Percentiles rank a stretch among this genome's conserved stretches.
These are phyloP conservation scores for Amyloporia xantha DNA, from an alignment of 768 basidiomycete species.

Conservation along the genomic window DNA sequence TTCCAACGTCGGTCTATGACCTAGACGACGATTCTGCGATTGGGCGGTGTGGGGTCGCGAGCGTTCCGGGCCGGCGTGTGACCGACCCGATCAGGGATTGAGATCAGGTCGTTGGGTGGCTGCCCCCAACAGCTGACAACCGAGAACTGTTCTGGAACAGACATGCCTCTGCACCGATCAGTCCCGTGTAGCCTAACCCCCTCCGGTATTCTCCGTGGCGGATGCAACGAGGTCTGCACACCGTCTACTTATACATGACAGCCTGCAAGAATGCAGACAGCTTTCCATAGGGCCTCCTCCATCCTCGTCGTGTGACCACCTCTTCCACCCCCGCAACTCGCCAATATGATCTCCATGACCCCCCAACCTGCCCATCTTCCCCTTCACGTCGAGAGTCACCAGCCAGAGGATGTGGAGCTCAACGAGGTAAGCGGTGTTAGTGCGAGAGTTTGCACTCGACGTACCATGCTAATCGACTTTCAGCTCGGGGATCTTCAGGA, in stretches of 20 bases:
- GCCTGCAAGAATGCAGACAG: conserved; percentile 8
- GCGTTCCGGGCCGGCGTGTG: neutral
- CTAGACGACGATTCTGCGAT: neutral
- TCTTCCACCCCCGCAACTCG: conserved; percentile 3
- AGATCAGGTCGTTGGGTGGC: neutral
- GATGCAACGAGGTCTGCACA: conserved; percentile 23
- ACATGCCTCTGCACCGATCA: conserved; percentile 12
- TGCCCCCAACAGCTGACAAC: conserved; percentile 3
- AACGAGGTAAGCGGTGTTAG: conserved; percentile 30
- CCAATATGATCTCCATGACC: conserved; percentile 27
- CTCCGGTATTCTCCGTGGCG: conserved; percentile 23
- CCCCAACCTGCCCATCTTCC: conserved; percentile 20
- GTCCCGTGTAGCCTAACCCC: conserved; percentile 14
- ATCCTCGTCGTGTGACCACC: neutral
- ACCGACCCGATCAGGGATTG: neutral
- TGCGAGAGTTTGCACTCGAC: neutral
- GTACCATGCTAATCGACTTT: conserved; percentile 31
- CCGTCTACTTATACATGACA: conserved; percentile 11
- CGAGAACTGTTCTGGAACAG: conserved; percentile 1
- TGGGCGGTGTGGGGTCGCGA: neutral
- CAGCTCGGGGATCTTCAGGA: conserved; percentile 50
- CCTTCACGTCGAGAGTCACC: conserved; percentile 18
- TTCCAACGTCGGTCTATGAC: neutral
- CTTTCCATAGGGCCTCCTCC: neutral
- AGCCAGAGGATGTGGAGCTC: conserved; percentile 23